phyloP scores from a whole-genome alignment of 768 basidiomycete species.

The Pholiota molesta region DNA sequence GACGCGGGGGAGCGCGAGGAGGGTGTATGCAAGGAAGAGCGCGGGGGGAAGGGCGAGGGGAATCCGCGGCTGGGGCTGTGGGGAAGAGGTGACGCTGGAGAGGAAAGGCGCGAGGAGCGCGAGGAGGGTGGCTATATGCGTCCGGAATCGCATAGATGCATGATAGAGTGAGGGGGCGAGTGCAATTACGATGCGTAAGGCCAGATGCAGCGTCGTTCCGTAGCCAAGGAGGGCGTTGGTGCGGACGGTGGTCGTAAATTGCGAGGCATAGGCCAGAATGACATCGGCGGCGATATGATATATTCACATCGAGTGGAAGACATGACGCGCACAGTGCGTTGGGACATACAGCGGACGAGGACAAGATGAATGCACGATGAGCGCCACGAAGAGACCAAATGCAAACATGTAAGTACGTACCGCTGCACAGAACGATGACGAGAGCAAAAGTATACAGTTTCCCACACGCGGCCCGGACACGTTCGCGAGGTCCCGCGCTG shows the following conservation, averaged over 20 bases:
- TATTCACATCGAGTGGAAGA: background rate
- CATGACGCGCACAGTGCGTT: too few species aligned
- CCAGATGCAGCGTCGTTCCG: background rate
- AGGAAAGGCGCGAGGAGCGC: conserved; percentile 23
- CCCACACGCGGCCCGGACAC: background rate
- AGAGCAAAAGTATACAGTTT: background rate
- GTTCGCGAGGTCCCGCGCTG: background rate
- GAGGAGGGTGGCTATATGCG: conserved; percentile 34
- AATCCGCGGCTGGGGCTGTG: background rate
- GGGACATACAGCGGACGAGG: background rate
- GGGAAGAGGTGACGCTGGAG: conserved; percentile 12
- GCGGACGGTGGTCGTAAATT: background rate
- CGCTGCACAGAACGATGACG: background rate
- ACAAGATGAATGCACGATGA: background rate
- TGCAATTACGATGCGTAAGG: background rate
- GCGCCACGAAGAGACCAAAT: background rate
- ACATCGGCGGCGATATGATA: background rate
- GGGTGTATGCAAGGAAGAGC: conserved; percentile 27
- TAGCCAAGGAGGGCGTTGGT: background rate
- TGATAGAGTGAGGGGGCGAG: background rate
- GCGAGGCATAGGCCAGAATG: background rate
- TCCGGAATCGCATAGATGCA: conserved; percentile 1
- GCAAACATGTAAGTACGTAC: background rate
- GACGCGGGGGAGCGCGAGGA: conserved; percentile 23
- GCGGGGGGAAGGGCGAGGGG: conserved; percentile 22